Evolutionary conservation across 176 grass and related monocot species (phyloP).

Genomic region (Ensete glaucum): DNA sequence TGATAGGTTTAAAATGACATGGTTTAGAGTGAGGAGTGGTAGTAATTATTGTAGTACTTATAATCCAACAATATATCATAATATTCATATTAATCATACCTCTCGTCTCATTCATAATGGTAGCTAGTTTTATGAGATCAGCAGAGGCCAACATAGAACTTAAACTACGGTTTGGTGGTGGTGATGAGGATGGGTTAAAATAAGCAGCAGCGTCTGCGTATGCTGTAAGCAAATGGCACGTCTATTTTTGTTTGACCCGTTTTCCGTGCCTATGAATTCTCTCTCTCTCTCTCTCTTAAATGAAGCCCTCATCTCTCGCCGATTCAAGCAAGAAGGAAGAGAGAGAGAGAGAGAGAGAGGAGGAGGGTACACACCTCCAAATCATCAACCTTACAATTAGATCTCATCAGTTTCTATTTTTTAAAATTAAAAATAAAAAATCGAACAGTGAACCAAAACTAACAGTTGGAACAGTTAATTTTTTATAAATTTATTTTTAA

Average conservation of each 20-base stretch:
- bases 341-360: not conserved
- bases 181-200: not conserved
- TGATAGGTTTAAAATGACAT: no score
- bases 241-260: constrained; percentile 48
- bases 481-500: no score
- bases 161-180: not conserved
- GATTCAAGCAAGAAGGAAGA: not conserved
- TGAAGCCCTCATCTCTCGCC: not conserved
- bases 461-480: no score
- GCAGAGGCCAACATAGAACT: not conserved
- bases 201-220: constrained; percentile 9
- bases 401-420: not conserved
- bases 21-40: no score
- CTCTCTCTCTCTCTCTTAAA: constrained; percentile 12
- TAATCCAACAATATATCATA: no score
- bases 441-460: no score
- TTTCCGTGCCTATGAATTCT: constrained; percentile 27
- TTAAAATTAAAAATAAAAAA: no score
- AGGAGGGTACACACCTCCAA: not conserved
- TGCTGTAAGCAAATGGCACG: constrained; percentile 41
- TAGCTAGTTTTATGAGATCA: not conserved
- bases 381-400: not conserved
- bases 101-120: no score
- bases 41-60: no score
- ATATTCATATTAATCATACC: no score